Base-by-base conservation (phyloP, 179 eudicot genomes). In the Heliamphora pulchella region DNA sequence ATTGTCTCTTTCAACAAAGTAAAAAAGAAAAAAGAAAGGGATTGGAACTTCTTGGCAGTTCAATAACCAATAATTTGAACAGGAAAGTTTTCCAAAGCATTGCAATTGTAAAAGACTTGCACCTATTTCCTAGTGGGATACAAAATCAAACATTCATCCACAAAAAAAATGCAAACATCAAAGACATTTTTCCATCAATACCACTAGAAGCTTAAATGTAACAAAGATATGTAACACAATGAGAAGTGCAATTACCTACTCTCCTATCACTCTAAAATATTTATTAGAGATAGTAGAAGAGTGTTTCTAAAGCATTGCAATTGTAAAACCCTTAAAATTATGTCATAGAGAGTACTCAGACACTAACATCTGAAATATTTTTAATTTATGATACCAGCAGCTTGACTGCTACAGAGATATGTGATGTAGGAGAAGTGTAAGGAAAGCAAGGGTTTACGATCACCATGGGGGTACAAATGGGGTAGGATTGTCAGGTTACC, bases 1-100 rank as follows among this genome's bases (percentile, higher is more conserved):
- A 76, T 44, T 41, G 39, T 77, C 31, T 54, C 77, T 71, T 71
- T 39, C 61, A 79, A 79, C 39, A n/a, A 53, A 75, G 41, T 31
- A 50, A 62, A 18, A 57, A 71, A 71, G 57, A 5, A n/a, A 50
- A 54, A 43, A 65, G 18, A 46, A 50, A 53, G 61, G 31, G 8
- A 51, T 50, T 22, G 44, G 73, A 66, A 62, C 17, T 78, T 65
- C 61, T 62, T 18, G 78, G 58, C 48, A 47, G 44, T 61, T 46
- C n/a, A 22, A 48, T 47, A 47, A 47, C 41, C 11, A 77, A 62
- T 61, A 77, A 11, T 5, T 10, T 48, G 6, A 44, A 39, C 66
- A 59, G 17, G n/a, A 44, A 59, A 8, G 3, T 1, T 3, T 55
- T 10, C 18, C 39, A 58, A 59, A 76, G 47, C 31, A 61, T 9